Evolutionary conservation across 768 basidiomycete species (phyloP), one percentile per base, ranked within the genome.

Genomic region (Agaricus blazei): DNA sequence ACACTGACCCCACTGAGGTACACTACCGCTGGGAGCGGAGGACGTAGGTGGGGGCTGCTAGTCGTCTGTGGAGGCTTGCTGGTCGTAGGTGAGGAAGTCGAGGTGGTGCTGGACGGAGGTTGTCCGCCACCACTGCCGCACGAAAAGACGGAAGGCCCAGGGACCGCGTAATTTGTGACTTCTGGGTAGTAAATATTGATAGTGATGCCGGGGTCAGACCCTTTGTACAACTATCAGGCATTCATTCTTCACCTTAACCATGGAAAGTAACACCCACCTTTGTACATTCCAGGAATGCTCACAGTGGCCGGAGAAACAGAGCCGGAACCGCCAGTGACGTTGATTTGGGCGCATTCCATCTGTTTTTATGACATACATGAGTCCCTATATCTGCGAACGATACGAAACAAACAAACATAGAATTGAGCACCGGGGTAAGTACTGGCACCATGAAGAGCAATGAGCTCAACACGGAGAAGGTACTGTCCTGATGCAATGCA

Each of bases 361-460:
- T 78, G 49, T 37, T 50, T 41, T 40, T 2, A 34, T 11, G 29
- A 51, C 60, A 4, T 11, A 11, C 48, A 6, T 44, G 75, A 24
- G 43, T 6, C 29, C 9, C 8, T 41, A 2, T 34, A 34, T 48
- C 15, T 23, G 49, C 45, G 24, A 52, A 41, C 23, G 12, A 4
- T 15, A 44, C 60, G 14, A 38, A 23, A 44, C 15, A 11, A 42
- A 65, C 71, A 52, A 49, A 76, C 80, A 59, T 81, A 82, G 69
- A 83, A 69, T 54, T 82, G 80, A 24, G 82, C 81, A 37, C 81
- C 81, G 24, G 78, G 79, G 63, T 80, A 81, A 12, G 60, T 64
- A 4, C 57, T 49, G 0, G 73, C 74, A 11, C 62, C 70, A 50
- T 72, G 75, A 41, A 77, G 65, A 49, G 72, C 62, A 57, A 82